Evolutionary conservation across 2,329 filamentous ascomycete genomes (phyloP), one percentile per base, ranked within the genome.

Genomic region (Phoma herbarum): DNA sequence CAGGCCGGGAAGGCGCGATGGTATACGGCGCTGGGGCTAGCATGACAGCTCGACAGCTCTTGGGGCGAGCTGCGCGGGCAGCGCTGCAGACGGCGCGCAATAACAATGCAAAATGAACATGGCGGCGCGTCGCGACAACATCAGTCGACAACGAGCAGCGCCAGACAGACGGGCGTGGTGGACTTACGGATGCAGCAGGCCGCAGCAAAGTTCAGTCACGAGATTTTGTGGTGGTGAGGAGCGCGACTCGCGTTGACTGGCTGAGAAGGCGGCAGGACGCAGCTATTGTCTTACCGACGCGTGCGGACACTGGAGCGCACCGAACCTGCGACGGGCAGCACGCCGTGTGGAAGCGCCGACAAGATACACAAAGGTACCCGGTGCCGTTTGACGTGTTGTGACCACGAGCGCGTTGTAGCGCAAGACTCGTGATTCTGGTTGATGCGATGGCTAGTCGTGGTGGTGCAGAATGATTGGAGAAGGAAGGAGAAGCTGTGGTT

Each of bases 201-300:
- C 72, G 74, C 74, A 74, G 72, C 59, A 45, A 62, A 60, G 29
- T 50, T 58, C 59, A 65, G 71, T 77, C 74, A 76, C 74, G 74
- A 71, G 73, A 72, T 73, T 69, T 64, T 64, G 55, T 61, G 65
- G 68, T 70, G 64, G 63, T 69, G 66, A 65, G 62, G 61, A 60
- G 62, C 46, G 62, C 56, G 63, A 64, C 61, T 65, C 62, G 66
- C 65, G 64, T 60, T 69, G 66, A 69, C 62, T 68, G 62, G 66
- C 53, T 61, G 59, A 51, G 60, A 57, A 49, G 59, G 57, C 51
- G 44, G 57, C 61, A 59, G 60, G 49, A 59, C 37, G 41, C 45
- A 50, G 45, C 56, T 54, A 52, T 60, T 65, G 68, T 65, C 63
- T 67, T 56, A 62, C 55, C 42, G 60, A 61, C 59, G 61, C 61